A percentile compares a stretch with the other conserved stretches of the same genome.
These are phyloP conservation scores for Plasmodium coatneyi DNA, from an alignment of 169 alveolate species.

Conservation along the genomic window DNA sequence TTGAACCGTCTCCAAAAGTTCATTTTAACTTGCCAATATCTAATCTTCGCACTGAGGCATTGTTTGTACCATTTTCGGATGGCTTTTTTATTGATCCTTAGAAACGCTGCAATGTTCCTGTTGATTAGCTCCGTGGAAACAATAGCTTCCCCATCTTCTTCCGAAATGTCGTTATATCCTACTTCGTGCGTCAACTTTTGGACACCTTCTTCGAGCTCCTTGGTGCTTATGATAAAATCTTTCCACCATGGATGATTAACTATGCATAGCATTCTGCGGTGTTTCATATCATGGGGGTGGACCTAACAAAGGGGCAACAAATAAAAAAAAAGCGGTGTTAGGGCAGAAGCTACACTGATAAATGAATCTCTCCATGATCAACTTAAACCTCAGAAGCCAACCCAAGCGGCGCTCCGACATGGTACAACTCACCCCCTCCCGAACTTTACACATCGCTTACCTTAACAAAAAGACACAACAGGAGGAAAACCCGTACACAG, in stretches of 20 bases:
- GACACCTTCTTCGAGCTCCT: not conserved
- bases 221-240: not conserved
- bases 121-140: not conserved
- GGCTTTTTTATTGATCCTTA: not conserved
- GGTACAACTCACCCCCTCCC: not conserved
- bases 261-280: not conserved
- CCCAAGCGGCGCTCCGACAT: not conserved
- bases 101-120: not conserved
- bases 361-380: not conserved
- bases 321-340: not conserved
- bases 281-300: not conserved
- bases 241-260: not conserved
- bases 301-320: not conserved
- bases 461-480: not conserved
- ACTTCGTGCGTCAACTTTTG: not conserved
- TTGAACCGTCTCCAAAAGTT: slow-evolving; percentile 2
- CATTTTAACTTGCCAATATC: slow-evolving; percentile 7
- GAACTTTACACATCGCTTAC: not conserved
- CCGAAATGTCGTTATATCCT: not conserved
- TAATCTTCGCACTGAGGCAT: not conserved
- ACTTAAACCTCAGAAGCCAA: not conserved
- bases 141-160: not conserved
- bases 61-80: not conserved
- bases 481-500: not conserved
- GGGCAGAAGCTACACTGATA: not conserved